Percentiles rank a stretch among this genome's conserved stretches.
Evolutionary conservation across 805 yeast genomes (phyloP).

Genomic region (Debaryomyces castellii): DNA sequence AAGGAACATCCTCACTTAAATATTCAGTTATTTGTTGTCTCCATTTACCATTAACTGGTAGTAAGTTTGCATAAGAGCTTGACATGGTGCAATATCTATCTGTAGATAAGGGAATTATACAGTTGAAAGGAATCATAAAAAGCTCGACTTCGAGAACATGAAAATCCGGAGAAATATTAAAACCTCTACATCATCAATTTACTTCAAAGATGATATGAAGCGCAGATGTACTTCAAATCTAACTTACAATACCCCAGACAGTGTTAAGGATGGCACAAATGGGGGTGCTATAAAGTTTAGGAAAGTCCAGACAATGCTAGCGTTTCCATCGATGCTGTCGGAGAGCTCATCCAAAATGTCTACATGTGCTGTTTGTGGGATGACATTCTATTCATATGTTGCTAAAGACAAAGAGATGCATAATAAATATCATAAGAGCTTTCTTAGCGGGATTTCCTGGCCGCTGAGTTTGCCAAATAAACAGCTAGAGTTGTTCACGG

Average conservation of each 20-base stretch:
- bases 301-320: slow-evolving; percentile 18
- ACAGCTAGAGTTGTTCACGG: slow-evolving; percentile 8
- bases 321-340: slow-evolving; percentile 7
- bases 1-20: slow-evolving; percentile 86
- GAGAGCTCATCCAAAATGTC: slow-evolving; percentile 6
- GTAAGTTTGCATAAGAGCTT: slow-evolving; percentile 45
- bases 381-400: slow-evolving; percentile 48
- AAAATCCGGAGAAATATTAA: not conserved
- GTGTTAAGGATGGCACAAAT: not conserved
- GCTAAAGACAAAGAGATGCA: slow-evolving; percentile 48
- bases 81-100: slow-evolving; percentile 10
- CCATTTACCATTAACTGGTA: slow-evolving; percentile 83
- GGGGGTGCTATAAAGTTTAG: not conserved
- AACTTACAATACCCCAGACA: not conserved
- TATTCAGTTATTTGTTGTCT: slow-evolving; percentile 71
- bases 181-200: not conserved
- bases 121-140: not conserved
- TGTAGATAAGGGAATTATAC: slow-evolving; percentile 2
- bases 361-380: slow-evolving; percentile 51
- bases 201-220: not conserved
- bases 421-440: slow-evolving; percentile 48
- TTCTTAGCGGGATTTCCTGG: slow-evolving; percentile 54
- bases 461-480: slow-evolving; percentile 9
- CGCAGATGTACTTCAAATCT: not conserved
- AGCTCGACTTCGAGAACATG: not conserved